Evolutionary conservation across 208 protist genomes (phyloP).

Genomic region (Crithidia acanthocephali): DNA sequence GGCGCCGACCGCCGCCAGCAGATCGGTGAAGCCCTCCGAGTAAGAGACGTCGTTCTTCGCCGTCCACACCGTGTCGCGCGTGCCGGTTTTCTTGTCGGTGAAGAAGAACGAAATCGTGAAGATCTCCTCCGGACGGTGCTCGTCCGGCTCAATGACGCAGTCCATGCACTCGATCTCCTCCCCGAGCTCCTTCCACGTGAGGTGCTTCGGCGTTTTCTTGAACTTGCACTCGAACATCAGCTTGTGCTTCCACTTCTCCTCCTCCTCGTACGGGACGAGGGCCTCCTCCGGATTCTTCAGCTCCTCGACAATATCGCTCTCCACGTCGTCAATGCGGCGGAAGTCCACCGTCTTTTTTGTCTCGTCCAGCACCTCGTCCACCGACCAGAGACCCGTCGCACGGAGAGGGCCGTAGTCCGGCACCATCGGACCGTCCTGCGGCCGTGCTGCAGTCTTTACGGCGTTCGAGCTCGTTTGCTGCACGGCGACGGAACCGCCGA

Average conservation of each 20-base stretch:
- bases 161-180: constrained; percentile 92
- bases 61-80: constrained; percentile 75
- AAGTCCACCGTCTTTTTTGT: constrained; percentile 82
- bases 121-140: constrained; percentile 88
- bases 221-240: constrained; percentile 92
- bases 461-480: background rate
- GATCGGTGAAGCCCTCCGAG: constrained; percentile 87
- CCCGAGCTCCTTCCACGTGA: constrained; percentile 88
- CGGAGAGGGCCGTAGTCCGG: constrained; percentile 83
- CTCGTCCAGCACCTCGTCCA: constrained; percentile 79
- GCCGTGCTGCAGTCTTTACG: constrained; percentile 29
- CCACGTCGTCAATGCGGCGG: constrained; percentile 86
- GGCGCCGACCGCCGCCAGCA: constrained; percentile 81
- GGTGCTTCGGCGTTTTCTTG: constrained; percentile 85
- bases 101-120: constrained; percentile 90
- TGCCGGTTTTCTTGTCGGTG: constrained; percentile 72
- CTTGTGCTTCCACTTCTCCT: constrained; percentile 88
- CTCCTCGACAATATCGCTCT: constrained; percentile 80
- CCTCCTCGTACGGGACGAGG: constrained; percentile 74
- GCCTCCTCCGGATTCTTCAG: constrained; percentile 64
- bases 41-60: constrained; percentile 84
- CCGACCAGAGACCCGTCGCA: constrained; percentile 75
- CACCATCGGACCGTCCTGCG: constrained; percentile 62
- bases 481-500: background rate
- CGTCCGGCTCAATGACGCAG: constrained; percentile 86